A percentile compares a stretch with the other conserved stretches of the same genome.
Evolutionary conservation across 2,329 filamentous ascomycete genomes (phyloP).

Genomic region (Cercospora nicotianae): DNA sequence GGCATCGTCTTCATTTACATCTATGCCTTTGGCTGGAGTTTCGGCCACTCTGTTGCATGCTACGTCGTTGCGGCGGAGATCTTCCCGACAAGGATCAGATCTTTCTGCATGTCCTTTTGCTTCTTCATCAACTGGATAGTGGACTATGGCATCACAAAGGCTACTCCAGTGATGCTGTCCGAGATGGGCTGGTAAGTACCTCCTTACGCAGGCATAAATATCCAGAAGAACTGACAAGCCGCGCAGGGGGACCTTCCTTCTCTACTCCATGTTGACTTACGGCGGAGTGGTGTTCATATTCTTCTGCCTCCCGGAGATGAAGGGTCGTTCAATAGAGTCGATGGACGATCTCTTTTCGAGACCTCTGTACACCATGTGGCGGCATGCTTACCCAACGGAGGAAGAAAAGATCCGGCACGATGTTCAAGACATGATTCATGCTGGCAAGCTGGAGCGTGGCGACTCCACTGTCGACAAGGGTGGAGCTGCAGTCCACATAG

Average conservation of each 20-base stretch:
- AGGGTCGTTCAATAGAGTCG: slow-evolving; percentile 27
- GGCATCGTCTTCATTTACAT: slow-evolving; percentile 25
- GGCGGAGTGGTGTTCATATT: slow-evolving; percentile 24
- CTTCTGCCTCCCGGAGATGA: slow-evolving; percentile 27
- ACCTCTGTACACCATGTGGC: slow-evolving; percentile 26
- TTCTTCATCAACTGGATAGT: slow-evolving; percentile 31
- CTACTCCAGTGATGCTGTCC: slow-evolving; percentile 25
- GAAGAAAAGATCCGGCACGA: slow-evolving; percentile 27
- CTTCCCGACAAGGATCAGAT: slow-evolving; percentile 24
- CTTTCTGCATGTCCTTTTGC: slow-evolving; percentile 28
- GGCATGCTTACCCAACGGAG: slow-evolving; percentile 26
- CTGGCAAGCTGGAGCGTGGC: slow-evolving; percentile 16
- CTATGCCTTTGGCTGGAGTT: slow-evolving; percentile 26
- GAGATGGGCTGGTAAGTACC: slow-evolving; percentile 18
- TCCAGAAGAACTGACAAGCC: not conserved
- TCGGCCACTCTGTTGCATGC: slow-evolving; percentile 25
- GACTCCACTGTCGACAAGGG: slow-evolving; percentile 13
- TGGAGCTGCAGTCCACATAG: slow-evolving; percentile 9
- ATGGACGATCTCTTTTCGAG: slow-evolving; percentile 29
- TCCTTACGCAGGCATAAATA: not conserved
- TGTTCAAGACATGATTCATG: slow-evolving; percentile 22
- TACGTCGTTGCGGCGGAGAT: slow-evolving; percentile 28
- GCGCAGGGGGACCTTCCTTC: slow-evolving; percentile 21
- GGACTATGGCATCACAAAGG: slow-evolving; percentile 26
- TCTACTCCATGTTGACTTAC: slow-evolving; percentile 26